Conservation (phyloP, 2,329 filamentous ascomycete genomes). For the Aspergillus tamarii region DNA sequence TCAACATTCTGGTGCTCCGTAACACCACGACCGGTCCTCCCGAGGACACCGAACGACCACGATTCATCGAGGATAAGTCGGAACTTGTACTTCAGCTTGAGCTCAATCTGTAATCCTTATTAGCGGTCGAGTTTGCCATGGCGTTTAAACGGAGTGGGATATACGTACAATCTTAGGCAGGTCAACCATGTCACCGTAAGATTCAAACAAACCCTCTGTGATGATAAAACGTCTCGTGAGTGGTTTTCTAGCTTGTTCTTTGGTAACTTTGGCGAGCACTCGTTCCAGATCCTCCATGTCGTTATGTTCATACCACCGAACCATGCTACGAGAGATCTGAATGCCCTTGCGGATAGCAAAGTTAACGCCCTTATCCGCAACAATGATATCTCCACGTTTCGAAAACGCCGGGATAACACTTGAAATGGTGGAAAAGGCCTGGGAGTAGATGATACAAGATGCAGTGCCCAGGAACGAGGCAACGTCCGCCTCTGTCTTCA, state of each 20-base stretch:
- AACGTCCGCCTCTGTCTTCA: slow-evolving; percentile 94
- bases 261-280: slow-evolving; percentile 80
- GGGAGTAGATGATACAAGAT: slow-evolving; percentile 91
- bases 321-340: slow-evolving; percentile 86
- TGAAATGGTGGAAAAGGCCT: slow-evolving; percentile 95
- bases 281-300: slow-evolving; percentile 92
- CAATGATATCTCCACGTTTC: slow-evolving; percentile 95
- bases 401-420: slow-evolving; percentile 96
- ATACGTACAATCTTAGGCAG: slow-evolving; percentile 76
- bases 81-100: slow-evolving; percentile 97
- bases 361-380: slow-evolving; percentile 91
- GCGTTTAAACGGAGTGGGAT: neutral
- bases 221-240: slow-evolving; percentile 93
- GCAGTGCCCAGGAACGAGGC: slow-evolving; percentile 85
- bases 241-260: slow-evolving; percentile 86
- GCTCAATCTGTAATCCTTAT: slow-evolving; percentile 65
- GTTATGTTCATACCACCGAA: slow-evolving; percentile 94
- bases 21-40: slow-evolving; percentile 84
- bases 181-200: slow-evolving; percentile 80
- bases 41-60: slow-evolving; percentile 94
- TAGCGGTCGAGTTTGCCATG: neutral
- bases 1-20: slow-evolving; percentile 98
- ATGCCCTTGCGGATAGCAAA: slow-evolving; percentile 93
- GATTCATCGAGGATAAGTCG: slow-evolving; percentile 96
- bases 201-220: slow-evolving; percentile 93